A percentile compares a stretch with the other conserved stretches of the same genome.
Conservation (phyloP, 805 yeast genomes). For the Scheffersomyces ergatensis region DNA sequence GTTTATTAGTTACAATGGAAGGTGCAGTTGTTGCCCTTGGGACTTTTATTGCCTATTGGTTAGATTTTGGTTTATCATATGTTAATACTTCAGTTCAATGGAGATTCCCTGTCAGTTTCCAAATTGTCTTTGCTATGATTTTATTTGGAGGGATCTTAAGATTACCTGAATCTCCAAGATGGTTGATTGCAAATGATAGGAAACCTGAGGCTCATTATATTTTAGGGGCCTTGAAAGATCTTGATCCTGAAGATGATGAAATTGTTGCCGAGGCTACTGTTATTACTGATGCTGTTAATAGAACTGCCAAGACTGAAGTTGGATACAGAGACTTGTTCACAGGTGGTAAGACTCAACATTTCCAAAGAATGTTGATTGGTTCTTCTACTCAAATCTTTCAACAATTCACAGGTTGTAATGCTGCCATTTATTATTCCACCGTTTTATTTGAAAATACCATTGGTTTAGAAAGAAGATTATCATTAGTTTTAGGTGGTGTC, state of each 20-base stretch:
- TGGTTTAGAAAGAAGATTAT: conserved; percentile 47
- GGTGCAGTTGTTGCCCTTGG: conserved; percentile 64
- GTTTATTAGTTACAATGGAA: conserved; percentile 38
- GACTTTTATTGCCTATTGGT: conserved; percentile 66
- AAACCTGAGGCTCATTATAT: conserved; percentile 31
- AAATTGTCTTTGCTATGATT: conserved; percentile 54
- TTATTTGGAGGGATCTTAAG: conserved; percentile 39
- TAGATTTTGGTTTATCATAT: conserved; percentile 64
- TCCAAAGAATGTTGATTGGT: conserved; percentile 61
- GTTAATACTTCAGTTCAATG: conserved; percentile 45
- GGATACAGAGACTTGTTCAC: conserved; percentile 42
- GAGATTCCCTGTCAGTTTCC: conserved; percentile 54
- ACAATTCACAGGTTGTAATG: conserved; percentile 90
- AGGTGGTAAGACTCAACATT: conserved; percentile 60
- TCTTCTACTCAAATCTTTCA: conserved; percentile 74
- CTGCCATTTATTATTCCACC: conserved; percentile 88
- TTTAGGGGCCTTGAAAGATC: conserved; percentile 39
- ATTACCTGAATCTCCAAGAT: conserved; percentile 73
- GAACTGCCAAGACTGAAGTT: conserved; percentile 44
- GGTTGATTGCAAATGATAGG: conserved; percentile 53
- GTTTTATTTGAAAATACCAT: conserved; percentile 69
- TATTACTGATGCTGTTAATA: conserved; percentile 49
- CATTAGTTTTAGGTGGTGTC: conserved; percentile 65
- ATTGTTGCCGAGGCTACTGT: conserved; percentile 44
- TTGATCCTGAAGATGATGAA: conserved; percentile 33